A percentile compares a stretch with the other conserved stretches of the same genome.
Conservation (phyloP, 768 basidiomycete species). For the Lentinula raphanica region DNA sequence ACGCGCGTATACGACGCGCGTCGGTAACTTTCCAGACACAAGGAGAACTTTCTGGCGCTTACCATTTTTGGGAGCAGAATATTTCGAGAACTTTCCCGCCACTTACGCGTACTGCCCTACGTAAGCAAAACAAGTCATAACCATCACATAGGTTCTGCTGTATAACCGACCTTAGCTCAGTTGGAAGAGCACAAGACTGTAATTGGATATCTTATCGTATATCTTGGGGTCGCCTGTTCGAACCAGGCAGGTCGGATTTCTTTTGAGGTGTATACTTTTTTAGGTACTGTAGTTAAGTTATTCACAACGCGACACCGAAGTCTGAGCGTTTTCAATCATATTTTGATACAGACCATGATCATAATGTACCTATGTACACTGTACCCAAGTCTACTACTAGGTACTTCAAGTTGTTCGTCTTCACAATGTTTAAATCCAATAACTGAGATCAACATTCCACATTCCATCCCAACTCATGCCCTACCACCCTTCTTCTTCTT, state of each 20-base stretch:
- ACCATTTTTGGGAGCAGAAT: background rate
- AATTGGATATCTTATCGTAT: conserved; percentile 15
- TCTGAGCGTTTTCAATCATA: no score
- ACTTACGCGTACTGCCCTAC: no score
- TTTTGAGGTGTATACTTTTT: no score
- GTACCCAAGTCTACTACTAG: no score
- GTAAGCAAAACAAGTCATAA: no score
- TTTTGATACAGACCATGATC: no score
- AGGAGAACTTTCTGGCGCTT: background rate
- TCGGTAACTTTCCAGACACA: conserved; percentile 1
- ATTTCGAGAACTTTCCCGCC: background rate
- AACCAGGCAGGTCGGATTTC: conserved; percentile 6
- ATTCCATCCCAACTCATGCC: conserved; percentile 17
- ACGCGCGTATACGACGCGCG: conserved; percentile 5
- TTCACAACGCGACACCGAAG: no score
- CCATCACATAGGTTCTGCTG: no score
- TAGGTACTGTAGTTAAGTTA: no score
- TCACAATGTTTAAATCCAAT: background rate
- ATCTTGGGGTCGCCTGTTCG: conserved; percentile 8
- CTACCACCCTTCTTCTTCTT: conserved; percentile 88
- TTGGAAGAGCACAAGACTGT: conserved; percentile 50
- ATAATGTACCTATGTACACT: no score
- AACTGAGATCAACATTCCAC: background rate
- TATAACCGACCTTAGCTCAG: conserved; percentile 43
- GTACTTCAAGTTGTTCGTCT: no score